These are phyloP conservation scores for Binderoboletus segoi DNA, from an alignment of 1,284 basidiomycete species.

Conservation along the genomic window DNA sequence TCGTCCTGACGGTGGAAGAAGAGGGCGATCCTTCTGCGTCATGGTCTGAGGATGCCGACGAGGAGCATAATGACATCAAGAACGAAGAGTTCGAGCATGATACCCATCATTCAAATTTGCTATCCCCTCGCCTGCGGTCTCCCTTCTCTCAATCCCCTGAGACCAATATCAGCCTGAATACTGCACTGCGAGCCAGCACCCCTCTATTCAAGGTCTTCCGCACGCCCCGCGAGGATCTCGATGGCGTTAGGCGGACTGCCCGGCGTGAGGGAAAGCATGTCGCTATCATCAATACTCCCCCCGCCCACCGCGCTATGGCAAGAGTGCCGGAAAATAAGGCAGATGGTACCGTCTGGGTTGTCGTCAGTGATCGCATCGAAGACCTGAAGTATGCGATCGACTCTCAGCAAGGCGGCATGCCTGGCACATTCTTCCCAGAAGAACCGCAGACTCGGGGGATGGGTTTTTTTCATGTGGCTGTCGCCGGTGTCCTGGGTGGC, in stretches of 20 bases:
- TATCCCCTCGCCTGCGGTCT: conserved; percentile 28
- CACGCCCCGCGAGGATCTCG: conserved; percentile 33
- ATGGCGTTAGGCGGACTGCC: conserved; percentile 25
- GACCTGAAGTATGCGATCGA: conserved; percentile 37
- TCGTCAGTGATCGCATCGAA: conserved; percentile 37
- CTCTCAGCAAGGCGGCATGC: conserved; percentile 36
- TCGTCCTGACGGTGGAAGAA: conserved; percentile 16
- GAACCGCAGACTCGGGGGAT: conserved; percentile 18
- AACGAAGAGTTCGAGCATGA: conserved; percentile 17
- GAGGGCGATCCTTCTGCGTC: not conserved
- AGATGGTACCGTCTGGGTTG: conserved; percentile 33
- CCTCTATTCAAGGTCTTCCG: conserved; percentile 39
- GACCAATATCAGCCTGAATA: conserved; percentile 27
- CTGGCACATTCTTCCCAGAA: conserved; percentile 32
- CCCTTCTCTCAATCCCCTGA: conserved; percentile 31
- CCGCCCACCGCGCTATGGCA: conserved; percentile 25
- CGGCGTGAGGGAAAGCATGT: conserved; percentile 36
- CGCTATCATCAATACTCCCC: conserved; percentile 30
- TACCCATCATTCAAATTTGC: conserved; percentile 20
- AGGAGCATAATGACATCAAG: conserved; percentile 11
- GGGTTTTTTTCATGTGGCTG: conserved; percentile 34
- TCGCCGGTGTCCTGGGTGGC: conserved; percentile 34
- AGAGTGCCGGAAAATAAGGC: conserved; percentile 21
- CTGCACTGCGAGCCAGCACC: conserved; percentile 34
- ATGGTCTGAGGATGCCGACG: conserved; percentile 8